These are phyloP conservation scores for Cryptococcus floricola DNA, from an alignment of 1,284 basidiomycete genomes.

Conservation along the genomic window DNA sequence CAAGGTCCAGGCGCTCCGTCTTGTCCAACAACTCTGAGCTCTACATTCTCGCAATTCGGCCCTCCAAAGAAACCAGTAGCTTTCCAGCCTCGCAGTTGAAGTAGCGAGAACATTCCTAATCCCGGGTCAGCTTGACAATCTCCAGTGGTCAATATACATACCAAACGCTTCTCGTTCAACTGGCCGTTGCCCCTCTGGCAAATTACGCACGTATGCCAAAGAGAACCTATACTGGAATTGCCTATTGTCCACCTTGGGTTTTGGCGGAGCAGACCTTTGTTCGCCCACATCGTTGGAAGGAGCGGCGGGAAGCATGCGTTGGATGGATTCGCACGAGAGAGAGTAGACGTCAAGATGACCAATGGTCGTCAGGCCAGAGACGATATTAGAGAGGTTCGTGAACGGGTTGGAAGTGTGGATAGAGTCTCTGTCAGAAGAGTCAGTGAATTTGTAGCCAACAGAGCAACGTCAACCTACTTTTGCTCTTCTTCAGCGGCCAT, in stretches of 20 bases:
- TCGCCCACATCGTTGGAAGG: slow-evolving; percentile 4
- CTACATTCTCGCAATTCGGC: slow-evolving; percentile 47
- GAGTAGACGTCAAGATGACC: slow-evolving; percentile 50
- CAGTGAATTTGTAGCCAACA: neutral
- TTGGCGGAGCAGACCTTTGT: slow-evolving; percentile 7
- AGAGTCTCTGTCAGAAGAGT: slow-evolving; percentile 18
- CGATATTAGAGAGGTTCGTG: slow-evolving; percentile 44
- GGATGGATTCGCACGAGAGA: slow-evolving; percentile 47
- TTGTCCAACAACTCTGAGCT: slow-evolving; percentile 29
- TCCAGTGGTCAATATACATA: slow-evolving; percentile 14
- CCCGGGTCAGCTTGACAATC: neutral
- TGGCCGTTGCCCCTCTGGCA: slow-evolving; percentile 46
- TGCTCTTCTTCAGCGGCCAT: slow-evolving; percentile 25
- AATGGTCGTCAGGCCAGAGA: slow-evolving; percentile 42
- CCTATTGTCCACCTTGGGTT: slow-evolving; percentile 30
- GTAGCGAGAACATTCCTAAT: slow-evolving; percentile 44
- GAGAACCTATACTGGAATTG: slow-evolving; percentile 50
- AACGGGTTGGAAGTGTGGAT: slow-evolving; percentile 42
- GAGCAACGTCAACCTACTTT: slow-evolving; percentile 25
- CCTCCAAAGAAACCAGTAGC: slow-evolving; percentile 47
- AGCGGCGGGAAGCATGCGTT: slow-evolving; percentile 44
- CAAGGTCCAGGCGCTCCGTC: slow-evolving; percentile 21
- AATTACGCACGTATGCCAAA: slow-evolving; percentile 39
- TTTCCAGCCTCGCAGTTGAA: slow-evolving; percentile 42
- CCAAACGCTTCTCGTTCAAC: slow-evolving; percentile 50